Percentiles rank a stretch among this genome's conserved stretches.
Conservation (phyloP, 805 yeast genomes). For the Zygosaccharomyces kombuchaensis region DNA sequence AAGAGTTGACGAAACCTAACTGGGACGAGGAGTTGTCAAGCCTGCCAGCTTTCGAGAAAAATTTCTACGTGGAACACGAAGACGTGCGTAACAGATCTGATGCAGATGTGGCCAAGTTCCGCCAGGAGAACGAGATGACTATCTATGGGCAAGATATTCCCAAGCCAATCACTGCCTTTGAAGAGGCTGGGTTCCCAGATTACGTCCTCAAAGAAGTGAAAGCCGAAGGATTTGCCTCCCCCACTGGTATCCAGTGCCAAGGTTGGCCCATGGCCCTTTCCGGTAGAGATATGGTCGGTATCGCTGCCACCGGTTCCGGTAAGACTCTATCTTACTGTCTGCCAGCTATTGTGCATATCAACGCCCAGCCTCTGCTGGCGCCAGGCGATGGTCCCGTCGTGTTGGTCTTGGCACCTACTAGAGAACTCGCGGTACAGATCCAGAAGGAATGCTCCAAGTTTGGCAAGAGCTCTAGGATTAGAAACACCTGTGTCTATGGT, state of each 20-base stretch:
- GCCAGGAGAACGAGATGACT: conserved; percentile 83
- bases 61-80: conserved; percentile 86
- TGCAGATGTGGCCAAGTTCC: conserved; percentile 66
- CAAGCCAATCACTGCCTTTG: conserved; percentile 86
- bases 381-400: conserved; percentile 98
- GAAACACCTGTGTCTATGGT: conserved; percentile 97
- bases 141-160: conserved; percentile 82
- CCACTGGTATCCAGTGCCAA: conserved; percentile 97
- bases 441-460: conserved; percentile 95
- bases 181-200: conserved; percentile 97
- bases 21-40: conserved; percentile 63
- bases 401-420: conserved; percentile 92
- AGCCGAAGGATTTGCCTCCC: conserved; percentile 87
- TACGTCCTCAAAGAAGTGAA: conserved; percentile 86
- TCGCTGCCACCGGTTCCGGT: conserved; percentile 99
- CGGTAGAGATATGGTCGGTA: conserved; percentile 99
- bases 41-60: conserved; percentile 88
- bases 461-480: conserved; percentile 84
- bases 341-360: conserved; percentile 95
- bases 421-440: conserved; percentile 98
- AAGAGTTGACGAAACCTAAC: conserved; percentile 53
- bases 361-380: conserved; percentile 90
- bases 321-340: conserved; percentile 95
- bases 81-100: conserved; percentile 71
- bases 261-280: conserved; percentile 99